Evolutionary conservation across 805 yeast species (phyloP).

Genomic region (Saccharomyces kudriavzevii): DNA sequence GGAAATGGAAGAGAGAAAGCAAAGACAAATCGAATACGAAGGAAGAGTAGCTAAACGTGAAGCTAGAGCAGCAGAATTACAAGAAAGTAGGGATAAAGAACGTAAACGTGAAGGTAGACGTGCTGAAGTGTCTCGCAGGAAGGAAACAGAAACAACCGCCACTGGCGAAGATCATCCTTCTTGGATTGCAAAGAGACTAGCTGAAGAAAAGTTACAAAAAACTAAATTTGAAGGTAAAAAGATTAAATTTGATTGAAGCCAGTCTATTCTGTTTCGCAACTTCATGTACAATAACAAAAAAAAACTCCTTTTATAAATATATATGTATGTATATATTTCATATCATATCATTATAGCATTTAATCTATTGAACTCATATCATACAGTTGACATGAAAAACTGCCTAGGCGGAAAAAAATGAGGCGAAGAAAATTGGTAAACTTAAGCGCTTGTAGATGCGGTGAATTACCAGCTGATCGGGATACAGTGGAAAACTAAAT

Average conservation of each 20-base stretch:
- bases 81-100: conserved; percentile 17
- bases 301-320: neutral
- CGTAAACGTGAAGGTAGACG: neutral
- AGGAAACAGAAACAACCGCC: conserved; percentile 2
- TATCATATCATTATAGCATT: neutral
- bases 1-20: conserved; percentile 46
- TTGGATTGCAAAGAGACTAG: conserved; percentile 84
- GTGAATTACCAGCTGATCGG: neutral
- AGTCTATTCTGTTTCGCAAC: neutral
- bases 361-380: neutral
- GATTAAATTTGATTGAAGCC: conserved; percentile 52
- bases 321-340: neutral
- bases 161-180: conserved; percentile 69
- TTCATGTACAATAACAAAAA: conserved; percentile 1
- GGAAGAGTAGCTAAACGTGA: conserved; percentile 64
- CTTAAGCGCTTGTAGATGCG: neutral
- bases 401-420: neutral
- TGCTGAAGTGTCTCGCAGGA: neutral
- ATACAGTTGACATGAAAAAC: neutral
- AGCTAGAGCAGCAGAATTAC: conserved; percentile 37
- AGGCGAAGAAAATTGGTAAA: neutral
- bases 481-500: neutral
- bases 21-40: conserved; percentile 58
- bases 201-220: conserved; percentile 56
- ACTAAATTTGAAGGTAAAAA: conserved; percentile 79